Conservation (phyloP, 495 filamentous ascomycete species). For the Aeminium ludgeri region DNA sequence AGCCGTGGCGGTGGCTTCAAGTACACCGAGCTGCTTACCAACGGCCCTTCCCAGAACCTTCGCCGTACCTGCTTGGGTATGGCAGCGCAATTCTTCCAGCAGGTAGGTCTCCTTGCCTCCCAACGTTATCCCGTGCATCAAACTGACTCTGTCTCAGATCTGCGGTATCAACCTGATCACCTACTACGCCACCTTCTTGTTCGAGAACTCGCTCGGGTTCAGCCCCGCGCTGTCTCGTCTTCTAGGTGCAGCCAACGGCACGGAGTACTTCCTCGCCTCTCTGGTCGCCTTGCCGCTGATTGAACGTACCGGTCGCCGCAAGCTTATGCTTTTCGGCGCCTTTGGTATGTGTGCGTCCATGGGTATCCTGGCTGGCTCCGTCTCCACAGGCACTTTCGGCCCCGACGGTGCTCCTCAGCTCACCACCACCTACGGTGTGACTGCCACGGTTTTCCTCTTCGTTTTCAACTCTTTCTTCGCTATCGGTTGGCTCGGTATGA, state of each 20-base stretch:
- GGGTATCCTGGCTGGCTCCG: slow-evolving; percentile 27
- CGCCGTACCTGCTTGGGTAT: background rate
- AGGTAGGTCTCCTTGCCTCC: slow-evolving; percentile 38
- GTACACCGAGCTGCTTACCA: background rate
- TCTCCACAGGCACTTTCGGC: no score
- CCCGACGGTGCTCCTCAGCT: no score
- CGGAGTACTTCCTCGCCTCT: slow-evolving; percentile 35
- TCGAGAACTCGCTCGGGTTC: slow-evolving; percentile 39
- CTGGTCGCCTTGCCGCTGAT: slow-evolving; percentile 36
- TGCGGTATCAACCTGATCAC: slow-evolving; percentile 41
- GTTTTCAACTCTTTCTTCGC: slow-evolving; percentile 46
- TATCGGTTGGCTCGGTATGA: slow-evolving; percentile 37
- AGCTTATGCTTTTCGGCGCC: slow-evolving; percentile 36
- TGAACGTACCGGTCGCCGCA: slow-evolving; percentile 37
- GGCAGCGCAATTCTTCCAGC: slow-evolving; percentile 24
- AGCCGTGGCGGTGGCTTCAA: background rate
- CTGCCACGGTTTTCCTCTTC: slow-evolving; percentile 38
- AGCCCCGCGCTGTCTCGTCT: slow-evolving; percentile 24
- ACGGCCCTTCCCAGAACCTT: slow-evolving; percentile 6
- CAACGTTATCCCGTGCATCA: slow-evolving; percentile 51
- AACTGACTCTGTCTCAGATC: slow-evolving; percentile 67
- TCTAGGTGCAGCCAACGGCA: slow-evolving; percentile 29
- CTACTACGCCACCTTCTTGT: slow-evolving; percentile 36
- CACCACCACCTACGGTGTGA: slow-evolving; percentile 23
- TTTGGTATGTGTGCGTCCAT: slow-evolving; percentile 33